Evolutionary conservation across 2,329 filamentous ascomycete genomes (phyloP).

Genomic region (Metarhizium anisopliae): DNA sequence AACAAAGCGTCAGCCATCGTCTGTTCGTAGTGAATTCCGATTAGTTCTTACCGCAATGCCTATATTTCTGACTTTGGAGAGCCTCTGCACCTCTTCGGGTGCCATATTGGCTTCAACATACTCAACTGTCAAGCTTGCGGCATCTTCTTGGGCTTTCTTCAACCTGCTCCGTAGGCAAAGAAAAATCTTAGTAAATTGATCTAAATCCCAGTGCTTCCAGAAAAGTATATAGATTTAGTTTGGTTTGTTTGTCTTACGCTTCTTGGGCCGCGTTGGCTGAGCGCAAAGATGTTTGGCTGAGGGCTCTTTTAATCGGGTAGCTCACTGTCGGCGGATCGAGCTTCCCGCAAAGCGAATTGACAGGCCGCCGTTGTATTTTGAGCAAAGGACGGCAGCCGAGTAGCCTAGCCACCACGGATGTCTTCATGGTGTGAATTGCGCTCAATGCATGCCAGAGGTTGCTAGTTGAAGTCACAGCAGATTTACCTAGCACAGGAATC

Average conservation of each 20-base stretch:
- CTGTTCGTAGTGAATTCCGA: slow-evolving; percentile 8
- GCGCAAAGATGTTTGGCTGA: slow-evolving; percentile 22
- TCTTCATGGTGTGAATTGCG: slow-evolving; percentile 26
- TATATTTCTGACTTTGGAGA: slow-evolving; percentile 86
- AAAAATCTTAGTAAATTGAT: not conserved
- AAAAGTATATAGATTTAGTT: not conserved
- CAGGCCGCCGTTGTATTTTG: slow-evolving; percentile 12
- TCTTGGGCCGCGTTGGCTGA: slow-evolving; percentile 29
- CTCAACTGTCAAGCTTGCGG: slow-evolving; percentile 43
- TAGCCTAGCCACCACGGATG: slow-evolving; percentile 29
- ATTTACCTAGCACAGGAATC: slow-evolving; percentile 11
- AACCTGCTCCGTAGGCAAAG: slow-evolving; percentile 21
- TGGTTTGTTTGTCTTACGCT: slow-evolving; percentile 22
- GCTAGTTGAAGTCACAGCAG: not conserved
- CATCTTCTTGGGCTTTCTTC: slow-evolving; percentile 45
- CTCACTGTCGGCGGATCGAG: not conserved
- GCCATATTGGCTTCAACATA: slow-evolving; percentile 70
- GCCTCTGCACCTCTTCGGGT: slow-evolving; percentile 65
- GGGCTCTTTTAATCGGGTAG: slow-evolving; percentile 10
- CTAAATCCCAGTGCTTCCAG: not conserved
- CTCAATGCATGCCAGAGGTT: not conserved
- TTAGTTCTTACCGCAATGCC: slow-evolving; percentile 69
- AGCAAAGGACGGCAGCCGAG: slow-evolving; percentile 29
- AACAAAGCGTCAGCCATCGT: slow-evolving; percentile 9
- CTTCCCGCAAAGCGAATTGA: slow-evolving; percentile 11